Conservation (phyloP, 192 early-diverging fungal species). For the Entophlyctis luteolus region DNA sequence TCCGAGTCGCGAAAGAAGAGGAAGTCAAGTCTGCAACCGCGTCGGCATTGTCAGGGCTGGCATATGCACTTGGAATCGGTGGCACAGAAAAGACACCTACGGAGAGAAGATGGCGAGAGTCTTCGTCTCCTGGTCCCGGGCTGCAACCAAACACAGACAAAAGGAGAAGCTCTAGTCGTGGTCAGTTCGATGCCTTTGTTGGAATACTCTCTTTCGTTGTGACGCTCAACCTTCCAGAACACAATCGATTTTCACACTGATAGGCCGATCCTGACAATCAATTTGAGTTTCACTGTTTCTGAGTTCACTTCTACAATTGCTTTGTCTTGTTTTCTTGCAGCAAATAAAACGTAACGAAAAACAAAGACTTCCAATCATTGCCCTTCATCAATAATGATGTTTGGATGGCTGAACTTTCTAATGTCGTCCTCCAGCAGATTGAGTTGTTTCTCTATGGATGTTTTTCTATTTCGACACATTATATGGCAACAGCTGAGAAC, state of each 20-base stretch:
- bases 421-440: constrained; percentile 36
- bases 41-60: constrained; percentile 4
- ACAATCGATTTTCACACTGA: no score
- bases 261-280: no score
- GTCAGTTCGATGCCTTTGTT: not conserved
- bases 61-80: constrained; percentile 3
- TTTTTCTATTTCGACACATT: constrained; percentile 27
- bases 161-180: constrained; percentile 14
- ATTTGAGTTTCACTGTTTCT: no score
- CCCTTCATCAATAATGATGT: constrained; percentile 35
- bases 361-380: no score
- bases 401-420: constrained; percentile 36
- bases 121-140: no score
- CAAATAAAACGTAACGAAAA: no score
- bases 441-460: constrained; percentile 38
- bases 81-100: not conserved
- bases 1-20: not conserved
- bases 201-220: no score
- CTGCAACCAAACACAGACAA: not conserved
- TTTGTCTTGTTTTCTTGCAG: no score
- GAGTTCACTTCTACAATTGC: no score
- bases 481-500: not conserved
- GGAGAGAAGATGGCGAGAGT: constrained; percentile 1
- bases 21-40: not conserved
- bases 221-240: no score